These are phyloP conservation scores for Santalum album DNA, from an alignment of 164 flowering plant genomes.

Conservation along the genomic window DNA sequence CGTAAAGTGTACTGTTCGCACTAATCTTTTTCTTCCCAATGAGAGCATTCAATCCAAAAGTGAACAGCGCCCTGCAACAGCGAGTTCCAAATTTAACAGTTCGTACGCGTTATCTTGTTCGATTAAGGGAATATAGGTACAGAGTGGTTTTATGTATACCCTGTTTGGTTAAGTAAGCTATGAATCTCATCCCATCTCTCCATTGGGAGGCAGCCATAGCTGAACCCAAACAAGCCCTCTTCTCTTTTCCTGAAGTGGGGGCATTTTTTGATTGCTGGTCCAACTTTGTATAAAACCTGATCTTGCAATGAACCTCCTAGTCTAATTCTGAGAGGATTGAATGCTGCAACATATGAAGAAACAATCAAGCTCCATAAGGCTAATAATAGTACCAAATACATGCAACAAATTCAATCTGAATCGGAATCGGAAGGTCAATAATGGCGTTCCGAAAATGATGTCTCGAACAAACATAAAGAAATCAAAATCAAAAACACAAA, in stretches of 20 bases:
- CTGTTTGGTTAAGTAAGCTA: conserved; percentile 26
- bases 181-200: conserved; percentile 60
- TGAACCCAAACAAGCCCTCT: conserved; percentile 48
- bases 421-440: no score
- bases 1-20: conserved; percentile 16
- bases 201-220: conserved; percentile 44
- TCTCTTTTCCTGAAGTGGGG: conserved; percentile 17
- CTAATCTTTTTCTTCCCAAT: conserved; percentile 26
- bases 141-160: conserved; percentile 15
- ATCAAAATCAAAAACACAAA: no score
- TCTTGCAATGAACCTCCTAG: conserved; percentile 75
- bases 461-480: no score
- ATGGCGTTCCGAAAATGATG: no score
- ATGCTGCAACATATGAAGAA: conserved; percentile 7
- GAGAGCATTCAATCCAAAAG: conserved; percentile 66
- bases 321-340: conserved; percentile 36
- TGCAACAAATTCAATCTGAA: no score
- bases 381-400: no score
- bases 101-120: background rate
- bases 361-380: no score
- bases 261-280: conserved; percentile 23
- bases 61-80: conserved; percentile 36
- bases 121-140: background rate
- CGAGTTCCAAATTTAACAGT: background rate
- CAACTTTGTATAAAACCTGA: conserved; percentile 44